A percentile compares a stretch with the other conserved stretches of the same genome.
These are phyloP conservation scores for Nasturtium officinale DNA, from an alignment of 345 rosid species.

Conservation along the genomic window DNA sequence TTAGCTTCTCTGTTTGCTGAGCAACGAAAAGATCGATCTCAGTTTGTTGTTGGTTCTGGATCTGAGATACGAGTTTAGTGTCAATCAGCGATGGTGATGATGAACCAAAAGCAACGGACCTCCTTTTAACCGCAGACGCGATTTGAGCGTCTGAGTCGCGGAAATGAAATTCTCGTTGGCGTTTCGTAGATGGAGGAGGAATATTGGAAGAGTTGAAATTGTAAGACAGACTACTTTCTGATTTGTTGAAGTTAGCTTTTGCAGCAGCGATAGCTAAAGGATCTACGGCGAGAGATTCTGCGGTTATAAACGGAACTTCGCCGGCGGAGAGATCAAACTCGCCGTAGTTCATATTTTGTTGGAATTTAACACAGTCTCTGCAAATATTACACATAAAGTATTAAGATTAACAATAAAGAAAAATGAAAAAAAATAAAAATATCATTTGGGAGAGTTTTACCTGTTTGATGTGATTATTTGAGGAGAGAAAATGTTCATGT, in stretches of 20 bases:
- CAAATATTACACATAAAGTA: background rate
- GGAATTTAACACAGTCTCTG: conserved; percentile 55
- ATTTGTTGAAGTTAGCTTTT: conserved; percentile 46
- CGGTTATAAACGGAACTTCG: conserved; percentile 41
- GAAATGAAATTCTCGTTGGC: conserved; percentile 46
- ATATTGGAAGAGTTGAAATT: conserved; percentile 35
- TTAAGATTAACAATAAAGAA: background rate
- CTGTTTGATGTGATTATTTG: conserved; percentile 47
- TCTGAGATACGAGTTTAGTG: conserved; percentile 47
- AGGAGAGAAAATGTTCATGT: conserved; percentile 51
- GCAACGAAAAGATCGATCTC: conserved; percentile 62
- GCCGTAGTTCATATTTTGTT: conserved; percentile 48
- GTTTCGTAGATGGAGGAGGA: conserved; percentile 43
- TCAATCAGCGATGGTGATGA: conserved; percentile 31
- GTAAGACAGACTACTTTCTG: conserved; percentile 61
- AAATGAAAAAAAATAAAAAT: background rate
- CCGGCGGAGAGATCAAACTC: conserved; percentile 47
- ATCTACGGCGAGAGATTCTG: conserved; percentile 48
- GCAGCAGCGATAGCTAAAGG: conserved; percentile 31
- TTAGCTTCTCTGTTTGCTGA: conserved; percentile 61
- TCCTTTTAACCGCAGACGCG: conserved; percentile 43
- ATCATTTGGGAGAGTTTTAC: conserved; percentile 24
- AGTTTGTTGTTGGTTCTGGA: conserved; percentile 56
- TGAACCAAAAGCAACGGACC: conserved; percentile 40
- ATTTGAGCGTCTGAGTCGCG: conserved; percentile 39